Conservation (phyloP, 768 basidiomycete genomes). For the Pisolithus marmoratus region DNA sequence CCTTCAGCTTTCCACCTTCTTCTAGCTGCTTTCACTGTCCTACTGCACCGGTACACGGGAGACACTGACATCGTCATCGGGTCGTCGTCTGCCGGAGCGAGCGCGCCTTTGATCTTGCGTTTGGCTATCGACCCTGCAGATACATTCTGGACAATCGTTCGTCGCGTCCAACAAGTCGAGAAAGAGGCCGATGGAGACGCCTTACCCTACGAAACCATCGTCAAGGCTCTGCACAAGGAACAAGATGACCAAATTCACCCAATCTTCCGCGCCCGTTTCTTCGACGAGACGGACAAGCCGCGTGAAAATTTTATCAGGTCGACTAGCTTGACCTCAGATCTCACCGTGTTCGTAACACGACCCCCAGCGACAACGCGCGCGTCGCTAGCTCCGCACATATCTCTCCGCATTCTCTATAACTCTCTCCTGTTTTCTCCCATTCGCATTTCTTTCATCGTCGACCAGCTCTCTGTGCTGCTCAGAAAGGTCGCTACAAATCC, state of each 20-base stretch:
- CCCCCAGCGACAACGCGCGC: slow-evolving; percentile 62
- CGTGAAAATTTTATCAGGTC: slow-evolving; percentile 70
- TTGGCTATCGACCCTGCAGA: slow-evolving; percentile 78
- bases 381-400: slow-evolving; percentile 67
- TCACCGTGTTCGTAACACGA: slow-evolving; percentile 83
- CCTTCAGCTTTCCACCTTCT: slow-evolving; percentile 90
- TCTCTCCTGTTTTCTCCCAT: slow-evolving; percentile 82
- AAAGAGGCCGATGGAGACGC: slow-evolving; percentile 75
- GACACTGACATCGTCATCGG: slow-evolving; percentile 93
- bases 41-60: slow-evolving; percentile 92
- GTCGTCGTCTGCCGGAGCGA: slow-evolving; percentile 70
- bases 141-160: slow-evolving; percentile 84
- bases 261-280: slow-evolving; percentile 93
- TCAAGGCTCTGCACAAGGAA: slow-evolving; percentile 59
- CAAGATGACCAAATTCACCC: slow-evolving; percentile 56
- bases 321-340: slow-evolving; percentile 84
- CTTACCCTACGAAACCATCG: slow-evolving; percentile 74
- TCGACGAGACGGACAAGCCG: slow-evolving; percentile 80
- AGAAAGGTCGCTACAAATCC: slow-evolving; percentile 67
- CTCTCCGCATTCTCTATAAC: slow-evolving; percentile 87
- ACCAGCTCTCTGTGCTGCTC: slow-evolving; percentile 78
- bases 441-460: slow-evolving; percentile 73
- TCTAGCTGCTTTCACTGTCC: slow-evolving; percentile 84
- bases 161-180: slow-evolving; percentile 80
- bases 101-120: slow-evolving; percentile 79